Evolutionary conservation across 352 stramenopile species (phyloP).

Genomic region (Phytopythium mirpurense): DNA sequence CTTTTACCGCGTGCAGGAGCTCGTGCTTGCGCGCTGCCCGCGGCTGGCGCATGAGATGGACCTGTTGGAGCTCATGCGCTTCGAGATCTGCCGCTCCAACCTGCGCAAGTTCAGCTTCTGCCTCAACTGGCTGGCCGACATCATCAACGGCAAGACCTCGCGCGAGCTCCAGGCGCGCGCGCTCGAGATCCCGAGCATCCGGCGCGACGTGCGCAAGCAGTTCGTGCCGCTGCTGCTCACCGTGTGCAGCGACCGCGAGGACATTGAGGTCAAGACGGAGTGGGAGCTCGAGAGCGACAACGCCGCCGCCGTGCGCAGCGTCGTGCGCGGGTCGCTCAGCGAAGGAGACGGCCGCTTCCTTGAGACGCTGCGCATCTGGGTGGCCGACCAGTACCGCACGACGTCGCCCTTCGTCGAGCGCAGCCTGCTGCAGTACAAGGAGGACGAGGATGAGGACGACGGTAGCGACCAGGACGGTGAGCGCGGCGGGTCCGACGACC

Average conservation of each 20-base stretch:
- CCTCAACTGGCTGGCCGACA: constrained; percentile 79
- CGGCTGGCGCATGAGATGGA: constrained; percentile 60
- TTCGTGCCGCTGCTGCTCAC: constrained; percentile 78
- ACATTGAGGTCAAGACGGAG: constrained; percentile 83
- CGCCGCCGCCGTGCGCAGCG: constrained; percentile 51
- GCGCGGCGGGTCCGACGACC: constrained; percentile 7
- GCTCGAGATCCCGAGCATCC: constrained; percentile 75
- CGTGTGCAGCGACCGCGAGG: constrained; percentile 69
- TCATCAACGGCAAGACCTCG: constrained; percentile 73
- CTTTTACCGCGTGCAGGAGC: constrained; percentile 77
- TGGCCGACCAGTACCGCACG: constrained; percentile 80
- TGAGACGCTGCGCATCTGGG: constrained; percentile 82
- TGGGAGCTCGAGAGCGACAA: constrained; percentile 83
- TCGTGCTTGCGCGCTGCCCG: constrained; percentile 60
- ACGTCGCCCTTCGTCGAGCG: constrained; percentile 84
- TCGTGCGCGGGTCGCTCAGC: constrained; percentile 45
- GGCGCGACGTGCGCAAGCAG: constrained; percentile 70
- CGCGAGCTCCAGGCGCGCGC: constrained; percentile 68
- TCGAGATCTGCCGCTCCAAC: constrained; percentile 84
- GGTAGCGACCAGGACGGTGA: constrained; percentile 13
- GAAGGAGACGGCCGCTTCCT: constrained; percentile 69
- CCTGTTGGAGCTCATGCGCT: constrained; percentile 75
- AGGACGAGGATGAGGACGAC: constrained; percentile 50
- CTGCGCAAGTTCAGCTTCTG: constrained; percentile 84
- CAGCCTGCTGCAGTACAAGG: constrained; percentile 75